Percentiles rank a stretch among this genome's conserved stretches.
phyloP scores from a whole-genome alignment of 257 asterid genomes.

The Anisodus tanguticus region DNA sequence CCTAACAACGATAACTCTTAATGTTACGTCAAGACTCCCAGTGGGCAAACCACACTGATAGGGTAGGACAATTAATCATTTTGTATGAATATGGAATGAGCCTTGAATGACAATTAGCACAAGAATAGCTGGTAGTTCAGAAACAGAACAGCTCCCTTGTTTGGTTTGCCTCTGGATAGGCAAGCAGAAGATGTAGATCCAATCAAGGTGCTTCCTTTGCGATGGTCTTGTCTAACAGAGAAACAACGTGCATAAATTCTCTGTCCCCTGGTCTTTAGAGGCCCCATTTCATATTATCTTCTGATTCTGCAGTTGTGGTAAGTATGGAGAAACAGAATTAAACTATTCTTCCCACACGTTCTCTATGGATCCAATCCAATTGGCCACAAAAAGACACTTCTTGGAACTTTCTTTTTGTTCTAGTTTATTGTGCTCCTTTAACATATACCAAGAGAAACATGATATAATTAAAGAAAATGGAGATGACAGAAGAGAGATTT shows the following conservation, averaged over 20 bases:
- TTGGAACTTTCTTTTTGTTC: slow-evolving; percentile 30
- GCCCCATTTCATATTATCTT: slow-evolving; percentile 41
- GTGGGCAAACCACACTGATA: too few relatives aligned
- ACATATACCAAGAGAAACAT: background rate
- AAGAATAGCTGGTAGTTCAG: slow-evolving; percentile 34
- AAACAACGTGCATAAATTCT: slow-evolving; percentile 33
- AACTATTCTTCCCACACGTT: slow-evolving; percentile 14
- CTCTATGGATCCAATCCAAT: background rate
- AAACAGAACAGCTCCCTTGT: slow-evolving; percentile 40
- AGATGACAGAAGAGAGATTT: background rate
- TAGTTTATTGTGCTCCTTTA: background rate
- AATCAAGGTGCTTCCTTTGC: slow-evolving; percentile 57
- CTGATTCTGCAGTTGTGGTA: slow-evolving; percentile 38
- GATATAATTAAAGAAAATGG: background rate
- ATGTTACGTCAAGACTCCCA: too few relatives aligned
- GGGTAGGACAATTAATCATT: background rate
- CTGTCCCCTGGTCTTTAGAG: slow-evolving; percentile 53
- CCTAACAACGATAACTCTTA: too few relatives aligned
- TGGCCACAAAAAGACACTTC: slow-evolving; percentile 32
- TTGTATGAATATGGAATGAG: background rate
- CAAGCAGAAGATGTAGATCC: slow-evolving; percentile 69
- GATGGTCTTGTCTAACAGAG: slow-evolving; percentile 34
- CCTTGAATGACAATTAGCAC: background rate
- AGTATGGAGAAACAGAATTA: background rate
- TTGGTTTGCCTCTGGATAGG: slow-evolving; percentile 55